Conservation (phyloP, 495 filamentous ascomycete genomes). For the Clohesyomyces aquaticus region DNA sequence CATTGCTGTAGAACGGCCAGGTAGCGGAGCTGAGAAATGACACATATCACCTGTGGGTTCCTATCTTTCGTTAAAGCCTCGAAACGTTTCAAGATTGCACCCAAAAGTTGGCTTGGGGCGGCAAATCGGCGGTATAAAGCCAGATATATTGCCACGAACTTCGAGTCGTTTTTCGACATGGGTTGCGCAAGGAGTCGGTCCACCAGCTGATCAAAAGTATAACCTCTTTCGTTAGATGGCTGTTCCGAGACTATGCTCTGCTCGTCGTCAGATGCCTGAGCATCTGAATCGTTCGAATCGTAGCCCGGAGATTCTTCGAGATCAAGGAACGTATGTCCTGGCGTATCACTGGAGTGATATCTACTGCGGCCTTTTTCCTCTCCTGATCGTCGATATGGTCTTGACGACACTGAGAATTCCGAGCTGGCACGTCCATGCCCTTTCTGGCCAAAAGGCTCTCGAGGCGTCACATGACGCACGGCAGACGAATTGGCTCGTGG, state of each 20-base stretch:
- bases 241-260: conserved; percentile 32
- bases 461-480: conserved; percentile 41
- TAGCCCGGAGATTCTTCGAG: conserved; percentile 48
- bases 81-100: conserved; percentile 73
- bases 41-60: conserved; percentile 64
- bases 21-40: conserved; percentile 77
- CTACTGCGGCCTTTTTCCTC: conserved; percentile 31
- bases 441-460: conserved; percentile 32
- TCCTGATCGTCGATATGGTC: conserved; percentile 12
- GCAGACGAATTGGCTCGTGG: conserved; percentile 48
- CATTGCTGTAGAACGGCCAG: conserved; percentile 85
- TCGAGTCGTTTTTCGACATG: conserved; percentile 81
- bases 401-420: conserved; percentile 45
- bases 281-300: conserved; percentile 38
- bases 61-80: conserved; percentile 61
- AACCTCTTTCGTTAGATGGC: conserved; percentile 43
- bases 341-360: conserved; percentile 40
- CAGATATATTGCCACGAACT: conserved; percentile 83
- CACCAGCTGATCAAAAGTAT: conserved; percentile 82
- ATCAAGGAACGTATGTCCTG: conserved; percentile 41
- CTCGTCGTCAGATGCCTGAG: conserved; percentile 26
- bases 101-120: conserved; percentile 73
- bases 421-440: conserved; percentile 48
- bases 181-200: conserved; percentile 80
- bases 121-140: conserved; percentile 96